These are phyloP conservation scores for Cyclotella cryptica DNA, from an alignment of 108 stramenopile genomes.

Conservation along the genomic window DNA sequence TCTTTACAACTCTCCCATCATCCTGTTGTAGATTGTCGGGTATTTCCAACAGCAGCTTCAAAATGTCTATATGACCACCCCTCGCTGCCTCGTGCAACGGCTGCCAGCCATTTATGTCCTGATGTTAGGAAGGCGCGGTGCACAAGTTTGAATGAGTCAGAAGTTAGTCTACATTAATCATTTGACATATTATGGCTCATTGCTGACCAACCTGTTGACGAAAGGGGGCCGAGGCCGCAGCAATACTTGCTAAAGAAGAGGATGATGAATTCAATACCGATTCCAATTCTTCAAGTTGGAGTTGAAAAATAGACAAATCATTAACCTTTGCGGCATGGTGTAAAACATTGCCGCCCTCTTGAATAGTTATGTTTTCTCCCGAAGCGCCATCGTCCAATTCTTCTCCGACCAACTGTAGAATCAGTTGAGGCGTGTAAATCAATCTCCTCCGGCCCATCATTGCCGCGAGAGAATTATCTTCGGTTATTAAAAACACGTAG, in stretches of 20 bases:
- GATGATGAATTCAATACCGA: slow-evolving; percentile 2
- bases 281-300: slow-evolving; percentile 11
- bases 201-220: slow-evolving; percentile 19
- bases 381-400: neutral
- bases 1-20: slow-evolving; percentile 9
- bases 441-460: slow-evolving; percentile 34
- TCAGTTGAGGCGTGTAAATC: slow-evolving; percentile 19
- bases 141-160: neutral
- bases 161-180: neutral
- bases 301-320: slow-evolving; percentile 18
- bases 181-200: neutral
- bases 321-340: slow-evolving; percentile 37
- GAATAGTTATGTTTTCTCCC: slow-evolving; percentile 15
- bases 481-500: slow-evolving; percentile 28
- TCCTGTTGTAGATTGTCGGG: slow-evolving; percentile 19
- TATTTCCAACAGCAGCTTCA: slow-evolving; percentile 44
- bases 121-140: neutral
- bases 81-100: slow-evolving; percentile 53
- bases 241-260: neutral
- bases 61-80: slow-evolving; percentile 24
- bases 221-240: slow-evolving; percentile 23
- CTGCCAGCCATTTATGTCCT: slow-evolving; percentile 55
- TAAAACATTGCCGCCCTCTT: slow-evolving; percentile 29
- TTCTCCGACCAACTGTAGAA: slow-evolving; percentile 33
- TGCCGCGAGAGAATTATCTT: slow-evolving; percentile 25